Evolutionary conservation across 345 rosid species (phyloP).

Genomic region (Camelina neglecta): DNA sequence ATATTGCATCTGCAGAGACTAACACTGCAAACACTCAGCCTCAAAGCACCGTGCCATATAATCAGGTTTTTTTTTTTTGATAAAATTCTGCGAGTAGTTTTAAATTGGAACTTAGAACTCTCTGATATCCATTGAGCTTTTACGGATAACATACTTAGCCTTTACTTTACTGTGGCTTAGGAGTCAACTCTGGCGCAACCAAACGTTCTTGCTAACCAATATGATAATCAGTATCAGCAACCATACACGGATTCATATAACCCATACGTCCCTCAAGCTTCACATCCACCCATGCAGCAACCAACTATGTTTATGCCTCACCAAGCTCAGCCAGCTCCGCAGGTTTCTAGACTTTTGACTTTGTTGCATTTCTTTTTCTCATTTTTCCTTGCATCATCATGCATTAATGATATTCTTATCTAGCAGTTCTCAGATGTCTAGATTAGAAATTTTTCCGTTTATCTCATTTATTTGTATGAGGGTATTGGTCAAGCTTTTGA

Average conservation of each 20-base stretch:
- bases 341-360: slow-evolving; percentile 54
- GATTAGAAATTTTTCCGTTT: slow-evolving; percentile 25
- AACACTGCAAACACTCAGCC: slow-evolving; percentile 47
- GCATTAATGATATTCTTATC: slow-evolving; percentile 14
- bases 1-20: slow-evolving; percentile 63
- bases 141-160: slow-evolving; percentile 24
- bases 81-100: slow-evolving; percentile 4
- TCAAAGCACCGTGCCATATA: slow-evolving; percentile 40
- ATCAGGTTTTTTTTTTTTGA: slow-evolving; percentile 30
- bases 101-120: slow-evolving; percentile 23
- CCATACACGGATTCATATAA: slow-evolving; percentile 52
- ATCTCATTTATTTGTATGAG: slow-evolving; percentile 8
- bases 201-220: slow-evolving; percentile 55
- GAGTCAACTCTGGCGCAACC: slow-evolving; percentile 48
- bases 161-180: slow-evolving; percentile 42
- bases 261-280: slow-evolving; percentile 57
- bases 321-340: slow-evolving; percentile 60
- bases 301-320: slow-evolving; percentile 74
- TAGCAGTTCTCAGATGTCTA: slow-evolving; percentile 37
- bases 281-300: slow-evolving; percentile 52
- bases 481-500: slow-evolving; percentile 23
- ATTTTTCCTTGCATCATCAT: slow-evolving; percentile 18
- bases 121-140: slow-evolving; percentile 15
- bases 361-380: slow-evolving; percentile 23
- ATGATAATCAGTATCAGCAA: slow-evolving; percentile 68